phyloP scores from a whole-genome alignment of 2,329 filamentous ascomycete species.

The Penicillium sp. region DNA sequence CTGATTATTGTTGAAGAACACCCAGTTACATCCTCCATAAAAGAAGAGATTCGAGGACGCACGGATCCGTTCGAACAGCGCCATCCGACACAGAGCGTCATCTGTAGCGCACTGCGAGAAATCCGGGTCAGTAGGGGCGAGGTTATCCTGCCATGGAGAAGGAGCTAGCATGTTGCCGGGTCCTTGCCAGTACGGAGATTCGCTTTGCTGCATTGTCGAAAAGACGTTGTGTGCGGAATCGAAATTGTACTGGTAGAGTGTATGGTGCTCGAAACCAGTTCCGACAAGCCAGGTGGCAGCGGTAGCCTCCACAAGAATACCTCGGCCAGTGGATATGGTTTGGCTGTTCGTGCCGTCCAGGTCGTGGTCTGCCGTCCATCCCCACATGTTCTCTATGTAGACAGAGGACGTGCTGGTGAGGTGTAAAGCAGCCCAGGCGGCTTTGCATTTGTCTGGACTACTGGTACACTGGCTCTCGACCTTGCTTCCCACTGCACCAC shows the following conservation, averaged over 20 bases:
- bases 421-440: conserved; percentile 57
- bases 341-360: conserved; percentile 45
- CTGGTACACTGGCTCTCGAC: conserved; percentile 44
- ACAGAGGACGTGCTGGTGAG: conserved; percentile 51
- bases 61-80: conserved; percentile 35
- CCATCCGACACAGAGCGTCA: conserved; percentile 44
- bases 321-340: conserved; percentile 46
- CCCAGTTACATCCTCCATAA: conserved; percentile 47
- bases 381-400: conserved; percentile 61
- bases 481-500: conserved; percentile 49
- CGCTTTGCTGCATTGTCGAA: conserved; percentile 40
- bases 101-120: conserved; percentile 34
- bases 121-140: conserved; percentile 30
- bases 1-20: conserved; percentile 44
- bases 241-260: conserved; percentile 56
- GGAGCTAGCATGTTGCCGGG: conserved; percentile 36
- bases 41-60: conserved; percentile 39
- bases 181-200: conserved; percentile 41
- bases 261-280: conserved; percentile 53
- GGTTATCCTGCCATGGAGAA: conserved; percentile 31
- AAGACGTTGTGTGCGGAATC: conserved; percentile 49
- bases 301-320: conserved; percentile 47
- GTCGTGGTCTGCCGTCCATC: conserved; percentile 56
- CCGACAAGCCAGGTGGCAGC: conserved; percentile 52
- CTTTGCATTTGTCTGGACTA: conserved; percentile 49